Base-by-base conservation (phyloP, 306 rosid genomes). In the Malus sylvestris region DNA sequence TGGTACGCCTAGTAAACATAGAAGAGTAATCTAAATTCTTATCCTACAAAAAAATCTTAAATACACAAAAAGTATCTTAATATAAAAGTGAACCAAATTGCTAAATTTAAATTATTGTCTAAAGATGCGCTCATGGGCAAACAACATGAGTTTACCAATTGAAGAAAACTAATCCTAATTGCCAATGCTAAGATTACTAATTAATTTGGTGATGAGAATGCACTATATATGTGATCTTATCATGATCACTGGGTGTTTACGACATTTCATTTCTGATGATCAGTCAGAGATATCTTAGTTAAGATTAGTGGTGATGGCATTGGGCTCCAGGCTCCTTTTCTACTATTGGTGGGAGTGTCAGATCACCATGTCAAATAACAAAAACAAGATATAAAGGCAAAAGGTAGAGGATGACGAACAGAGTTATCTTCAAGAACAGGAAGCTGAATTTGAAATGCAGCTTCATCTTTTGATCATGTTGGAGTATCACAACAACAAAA, bases 331-430 rank as follows among this genome's bases (percentile, higher is more conserved):
- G 11, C 27, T 44, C 45, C 27, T 27, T 59, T 74, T 12, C 15
- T 20, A 7, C 32, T 0, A 45, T 62, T 74, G 46, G 61, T 14
- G 13, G 45, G 78, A 29, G 78, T 62, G 78, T 62, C 78, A 74
- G 49, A 44, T 74, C 78, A 63, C 61, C 32, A 3, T 45, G 78
- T 74, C 78, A 61, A 15, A 15, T 45, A 29, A 42, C 78, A 74
- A 19, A 61, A 1, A 60, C 46, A 74, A 62, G 78, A 74, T 70
- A 74, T 62, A 74, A 74, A 74, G 61, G 61, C 15, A 23, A 22
- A 45, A 23, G 14, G 38, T 58, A 44, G 10, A 45, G 2, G 70
- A 45, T 27, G 70, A 45, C 60, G 70, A 62, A n/a, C n/a, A 6
- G 10, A 15, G 15, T 8, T 25, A 60, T 25, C 68, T 60, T 10